Base-by-base conservation (phyloP, 2,329 filamentous ascomycete genomes). In the Cytospora piceae region DNA sequence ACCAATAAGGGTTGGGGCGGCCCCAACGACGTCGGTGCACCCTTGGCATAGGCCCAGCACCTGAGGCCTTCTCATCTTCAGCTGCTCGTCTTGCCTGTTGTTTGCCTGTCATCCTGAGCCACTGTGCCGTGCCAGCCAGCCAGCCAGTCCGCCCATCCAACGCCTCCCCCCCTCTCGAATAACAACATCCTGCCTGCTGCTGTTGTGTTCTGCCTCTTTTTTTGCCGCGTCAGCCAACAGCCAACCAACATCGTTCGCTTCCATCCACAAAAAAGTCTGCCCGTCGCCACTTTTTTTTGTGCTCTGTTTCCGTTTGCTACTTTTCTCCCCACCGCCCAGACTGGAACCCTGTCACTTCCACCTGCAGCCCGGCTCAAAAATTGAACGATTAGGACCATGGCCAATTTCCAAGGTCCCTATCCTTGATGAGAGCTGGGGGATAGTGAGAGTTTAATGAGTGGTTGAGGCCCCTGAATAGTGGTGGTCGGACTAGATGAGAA, bases 251-350 rank as follows among this genome's bases (percentile, higher is more conserved):
- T n/a, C 39, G 3, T 4, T 22, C 27, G 24, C 3, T 15, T 37
- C 53, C 53, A 46, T 46, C 60, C 60, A 63, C 60, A 63, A 63
- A 63, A 63, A 63, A 63, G 60, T 63, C 60, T 63, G 60, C 60
- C 24, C 14, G 60, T 54, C 39, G 39, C 60, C 60, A 63, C 55
- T 67, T 67, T 63, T 54, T 27, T 52, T 31, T 42, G 60, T 58
- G 27, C 34, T 32, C 52, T 32, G 17, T 55, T 32, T 17, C 56
- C 22, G 27, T 60, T 32, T 31, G 24, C 37, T 61, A 34, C 58
- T 55, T 51, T 32, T 54, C 58, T 65, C 32, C n/a, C 63, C 42
- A 60, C 64, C 52, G 31, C 63, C 64, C 22, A 29, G n/a, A 42
- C 31, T 62, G 46, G 42, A 46, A 58, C 22, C 4, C 53, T 51